These are phyloP conservation scores for Fusarium caatingaense DNA, from an alignment of 2,329 filamentous ascomycete species.

Conservation along the genomic window DNA sequence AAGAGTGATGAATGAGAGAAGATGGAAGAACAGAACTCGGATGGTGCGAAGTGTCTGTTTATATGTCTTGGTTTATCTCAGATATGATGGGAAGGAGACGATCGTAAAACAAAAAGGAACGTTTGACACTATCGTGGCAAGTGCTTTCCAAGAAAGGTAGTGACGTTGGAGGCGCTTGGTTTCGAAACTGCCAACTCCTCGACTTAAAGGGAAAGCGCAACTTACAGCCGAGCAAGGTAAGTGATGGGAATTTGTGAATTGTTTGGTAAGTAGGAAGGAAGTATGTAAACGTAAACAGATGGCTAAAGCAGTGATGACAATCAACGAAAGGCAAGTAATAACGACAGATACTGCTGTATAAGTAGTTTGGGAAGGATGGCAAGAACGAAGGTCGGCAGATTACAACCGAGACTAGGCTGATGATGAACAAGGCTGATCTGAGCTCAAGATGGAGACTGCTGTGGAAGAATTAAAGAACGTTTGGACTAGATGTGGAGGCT, in stretches of 20 bases:
- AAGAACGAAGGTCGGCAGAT: slow-evolving; percentile 5
- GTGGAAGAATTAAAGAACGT: slow-evolving; percentile 6
- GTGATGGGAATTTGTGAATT: neutral
- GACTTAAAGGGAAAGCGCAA: slow-evolving; percentile 4
- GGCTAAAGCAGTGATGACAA: neutral
- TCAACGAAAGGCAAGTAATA: neutral
- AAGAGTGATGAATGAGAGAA: slow-evolving; percentile 16
- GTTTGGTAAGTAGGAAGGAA: neutral
- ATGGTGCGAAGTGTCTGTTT: slow-evolving; percentile 29
- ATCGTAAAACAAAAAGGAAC: slow-evolving; percentile 7
- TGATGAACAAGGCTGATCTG: slow-evolving; percentile 6
- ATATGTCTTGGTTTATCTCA: slow-evolving; percentile 28
- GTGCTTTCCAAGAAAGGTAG: neutral
- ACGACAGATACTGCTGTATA: neutral
- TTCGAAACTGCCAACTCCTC: neutral
- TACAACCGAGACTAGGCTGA: slow-evolving; percentile 20
- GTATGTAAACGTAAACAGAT: neutral
- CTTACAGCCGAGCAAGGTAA: slow-evolving; percentile 7
- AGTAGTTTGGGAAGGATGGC: neutral
- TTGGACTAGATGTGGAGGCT: slow-evolving; percentile 13
- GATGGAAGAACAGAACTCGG: neutral
- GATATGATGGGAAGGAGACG: slow-evolving; percentile 9
- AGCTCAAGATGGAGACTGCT: slow-evolving; percentile 1
- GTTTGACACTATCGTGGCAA: slow-evolving; percentile 19
- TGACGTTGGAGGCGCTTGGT: slow-evolving; percentile 32